A percentile compares a stretch with the other conserved stretches of the same genome.
phyloP scores from a whole-genome alignment of 768 basidiomycete species.

The Tylopilus balloui region DNA sequence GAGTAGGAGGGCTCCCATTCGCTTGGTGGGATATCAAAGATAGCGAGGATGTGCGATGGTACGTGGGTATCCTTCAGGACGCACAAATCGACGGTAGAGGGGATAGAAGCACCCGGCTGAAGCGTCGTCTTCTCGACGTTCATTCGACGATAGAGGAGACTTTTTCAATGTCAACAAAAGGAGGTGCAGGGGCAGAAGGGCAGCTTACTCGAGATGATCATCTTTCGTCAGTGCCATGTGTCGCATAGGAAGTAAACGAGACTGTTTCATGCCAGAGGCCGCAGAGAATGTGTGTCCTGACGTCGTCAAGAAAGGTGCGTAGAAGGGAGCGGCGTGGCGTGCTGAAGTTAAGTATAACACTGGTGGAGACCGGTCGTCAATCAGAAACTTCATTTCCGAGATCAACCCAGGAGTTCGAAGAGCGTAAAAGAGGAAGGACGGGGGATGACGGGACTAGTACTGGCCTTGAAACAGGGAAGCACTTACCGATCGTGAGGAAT shows the following conservation, averaged over 20 bases:
- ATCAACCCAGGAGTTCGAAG: slow-evolving; percentile 8
- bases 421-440: slow-evolving; percentile 3
- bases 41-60: slow-evolving; percentile 57
- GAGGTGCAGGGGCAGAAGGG: background rate
- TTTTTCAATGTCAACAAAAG: slow-evolving; percentile 15
- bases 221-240: slow-evolving; percentile 15
- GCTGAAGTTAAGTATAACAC: slow-evolving; percentile 10
- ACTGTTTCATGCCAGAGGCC: slow-evolving; percentile 12
- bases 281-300: slow-evolving; percentile 16
- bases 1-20: slow-evolving; percentile 29
- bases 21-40: slow-evolving; percentile 32
- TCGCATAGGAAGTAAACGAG: slow-evolving; percentile 26
- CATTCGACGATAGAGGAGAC: slow-evolving; percentile 31
- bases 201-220: slow-evolving; percentile 29
- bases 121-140: slow-evolving; percentile 31
- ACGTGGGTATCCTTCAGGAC: slow-evolving; percentile 41
- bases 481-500: slow-evolving; percentile 27
- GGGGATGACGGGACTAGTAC: slow-evolving; percentile 5
- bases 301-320: slow-evolving; percentile 9
- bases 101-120: slow-evolving; percentile 29
- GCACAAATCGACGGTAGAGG: slow-evolving; percentile 45
- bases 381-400: slow-evolving; percentile 14
- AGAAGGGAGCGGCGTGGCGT: slow-evolving; percentile 8
- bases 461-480: background rate
- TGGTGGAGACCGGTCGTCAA: slow-evolving; percentile 17